Evolutionary conservation across 306 rosid species (phyloP).

Genomic region (Prunus davidiana): DNA sequence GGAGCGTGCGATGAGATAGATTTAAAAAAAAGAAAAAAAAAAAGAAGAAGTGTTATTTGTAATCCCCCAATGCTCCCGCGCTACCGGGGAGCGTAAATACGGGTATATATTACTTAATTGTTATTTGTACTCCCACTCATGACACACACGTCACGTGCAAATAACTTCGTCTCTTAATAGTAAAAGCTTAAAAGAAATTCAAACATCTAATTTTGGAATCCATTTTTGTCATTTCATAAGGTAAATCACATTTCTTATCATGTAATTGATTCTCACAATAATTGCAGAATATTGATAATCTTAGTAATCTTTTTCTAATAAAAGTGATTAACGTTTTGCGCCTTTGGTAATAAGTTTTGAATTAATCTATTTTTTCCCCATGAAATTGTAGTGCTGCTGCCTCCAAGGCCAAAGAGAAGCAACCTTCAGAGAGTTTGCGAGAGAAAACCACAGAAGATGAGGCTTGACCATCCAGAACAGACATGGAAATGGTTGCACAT

Average conservation of each 20-base stretch:
- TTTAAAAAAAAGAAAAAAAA: background rate
- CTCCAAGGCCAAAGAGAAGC: constrained; percentile 1
- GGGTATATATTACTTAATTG: too few species aligned
- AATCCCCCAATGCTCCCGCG: background rate
- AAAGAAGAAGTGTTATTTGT: background rate
- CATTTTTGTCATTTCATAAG: too few species aligned
- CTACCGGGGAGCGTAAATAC: too few species aligned
- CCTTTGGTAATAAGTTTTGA: background rate
- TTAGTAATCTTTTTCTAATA: too few species aligned
- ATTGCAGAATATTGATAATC: too few species aligned
- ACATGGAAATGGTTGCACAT: background rate
- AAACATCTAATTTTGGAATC: too few species aligned
- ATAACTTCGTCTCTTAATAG: too few species aligned
- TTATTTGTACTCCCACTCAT: too few species aligned
- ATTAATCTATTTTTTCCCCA: background rate
- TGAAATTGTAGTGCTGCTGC: background rate
- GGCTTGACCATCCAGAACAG: background rate
- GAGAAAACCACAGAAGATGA: background rate
- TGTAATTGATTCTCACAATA: background rate
- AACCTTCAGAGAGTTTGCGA: background rate
- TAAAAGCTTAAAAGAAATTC: too few species aligned
- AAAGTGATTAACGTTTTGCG: too few species aligned
- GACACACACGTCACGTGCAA: too few species aligned
- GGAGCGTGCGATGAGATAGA: background rate
- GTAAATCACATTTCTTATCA: too few species aligned